Evolutionary conservation across 169 alveolate genomes (phyloP).

Genomic region (Plasmodium malariae): DNA sequence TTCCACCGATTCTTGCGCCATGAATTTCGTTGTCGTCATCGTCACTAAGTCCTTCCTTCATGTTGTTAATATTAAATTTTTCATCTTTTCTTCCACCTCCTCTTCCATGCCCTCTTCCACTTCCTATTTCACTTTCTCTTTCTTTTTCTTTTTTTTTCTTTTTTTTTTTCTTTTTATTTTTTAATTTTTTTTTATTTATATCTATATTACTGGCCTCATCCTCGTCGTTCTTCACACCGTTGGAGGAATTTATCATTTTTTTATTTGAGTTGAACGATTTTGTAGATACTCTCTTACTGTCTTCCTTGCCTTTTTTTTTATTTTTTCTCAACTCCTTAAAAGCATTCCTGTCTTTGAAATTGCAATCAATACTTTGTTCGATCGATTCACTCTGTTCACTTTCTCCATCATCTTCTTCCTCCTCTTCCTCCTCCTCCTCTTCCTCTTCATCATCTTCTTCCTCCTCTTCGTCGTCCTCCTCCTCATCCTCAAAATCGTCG

Average conservation of each 20-base stretch:
- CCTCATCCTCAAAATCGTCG: constrained; percentile 26
- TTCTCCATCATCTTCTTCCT: background rate
- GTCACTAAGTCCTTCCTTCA: background rate
- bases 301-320: background rate
- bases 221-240: no score
- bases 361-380: background rate
- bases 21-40: background rate
- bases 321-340: background rate
- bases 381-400: background rate
- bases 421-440: constrained; percentile 3
- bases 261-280: background rate
- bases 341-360: background rate
- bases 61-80: background rate
- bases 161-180: background rate
- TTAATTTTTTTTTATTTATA: background rate
- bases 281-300: background rate
- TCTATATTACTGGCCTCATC: no score
- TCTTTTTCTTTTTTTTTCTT: no score
- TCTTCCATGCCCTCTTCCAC: background rate
- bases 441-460: constrained; percentile 35
- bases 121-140: no score
- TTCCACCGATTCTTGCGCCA: no score
- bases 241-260: no score
- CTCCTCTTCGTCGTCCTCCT: constrained; percentile 28
- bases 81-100: background rate